Percentiles rank a stretch among this genome's conserved stretches.
Evolutionary conservation across 139 green algal species (phyloP).

Genomic region (Pleodorina starrii): DNA sequence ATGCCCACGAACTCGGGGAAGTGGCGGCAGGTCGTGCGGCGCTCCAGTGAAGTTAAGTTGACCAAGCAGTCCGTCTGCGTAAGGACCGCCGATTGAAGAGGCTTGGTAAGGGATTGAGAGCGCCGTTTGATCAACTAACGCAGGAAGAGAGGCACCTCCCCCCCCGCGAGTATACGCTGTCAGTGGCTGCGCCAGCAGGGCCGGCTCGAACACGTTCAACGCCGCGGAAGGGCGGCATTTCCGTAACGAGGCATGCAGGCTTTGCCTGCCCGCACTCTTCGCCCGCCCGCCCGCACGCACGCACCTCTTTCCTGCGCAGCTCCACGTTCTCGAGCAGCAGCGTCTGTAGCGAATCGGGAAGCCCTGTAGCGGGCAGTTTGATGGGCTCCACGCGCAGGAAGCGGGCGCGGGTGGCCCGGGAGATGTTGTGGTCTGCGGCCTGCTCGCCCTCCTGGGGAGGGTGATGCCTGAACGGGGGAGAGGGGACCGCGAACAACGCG

Average conservation of each 20-base stretch:
- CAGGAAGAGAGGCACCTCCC: no score
- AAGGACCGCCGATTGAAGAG: no score
- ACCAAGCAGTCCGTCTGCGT: conserved; percentile 47
- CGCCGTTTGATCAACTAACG: no score
- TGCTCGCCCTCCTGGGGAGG: neutral
- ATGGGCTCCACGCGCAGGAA: conserved; percentile 43
- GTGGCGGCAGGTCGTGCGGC: conserved; percentile 50
- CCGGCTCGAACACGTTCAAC: no score
- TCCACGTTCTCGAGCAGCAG: conserved; percentile 53
- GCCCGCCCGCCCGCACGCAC: no score
- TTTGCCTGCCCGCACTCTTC: no score
- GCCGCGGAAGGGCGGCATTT: no score
- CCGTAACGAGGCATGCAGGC: no score
- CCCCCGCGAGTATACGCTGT: no score
- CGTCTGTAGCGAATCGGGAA: conserved; percentile 31
- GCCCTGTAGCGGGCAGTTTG: conserved; percentile 25
- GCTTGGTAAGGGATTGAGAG: no score
- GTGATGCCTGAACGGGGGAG: conserved; percentile 46
- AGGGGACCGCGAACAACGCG: no score
- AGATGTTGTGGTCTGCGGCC: neutral
- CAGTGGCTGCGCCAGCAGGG: no score
- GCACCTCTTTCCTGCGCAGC: conserved; percentile 35
- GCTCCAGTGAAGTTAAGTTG: conserved; percentile 47
- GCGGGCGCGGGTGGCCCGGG: neutral
- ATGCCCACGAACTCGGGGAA: conserved; percentile 53